Percentiles rank a stretch among this genome's conserved stretches.
Evolutionary conservation across 192 early-diverging fungal species (phyloP).

Genomic region (Coemansia sp.): DNA sequence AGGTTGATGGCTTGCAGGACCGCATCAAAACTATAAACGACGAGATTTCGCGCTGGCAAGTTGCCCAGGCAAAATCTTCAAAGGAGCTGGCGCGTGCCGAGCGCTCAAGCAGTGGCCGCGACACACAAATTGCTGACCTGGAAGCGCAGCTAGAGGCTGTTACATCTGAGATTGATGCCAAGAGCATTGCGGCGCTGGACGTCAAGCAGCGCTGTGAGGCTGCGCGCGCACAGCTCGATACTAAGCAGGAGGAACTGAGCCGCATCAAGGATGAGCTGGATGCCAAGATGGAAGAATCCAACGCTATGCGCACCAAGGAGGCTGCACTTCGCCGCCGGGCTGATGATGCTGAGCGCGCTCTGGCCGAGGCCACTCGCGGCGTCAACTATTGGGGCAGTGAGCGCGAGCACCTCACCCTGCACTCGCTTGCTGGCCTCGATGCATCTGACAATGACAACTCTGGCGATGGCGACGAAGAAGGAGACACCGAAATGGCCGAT

Average conservation of each 20-base stretch:
- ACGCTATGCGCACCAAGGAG: conserved; percentile 66
- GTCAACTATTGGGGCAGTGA: conserved; percentile 58
- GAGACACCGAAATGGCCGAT: conserved; percentile 22
- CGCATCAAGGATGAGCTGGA: conserved; percentile 69
- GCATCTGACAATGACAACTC: conserved; percentile 16
- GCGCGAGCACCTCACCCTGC: conserved; percentile 63
- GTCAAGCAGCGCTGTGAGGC: conserved; percentile 49
- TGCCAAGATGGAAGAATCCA: conserved; percentile 61
- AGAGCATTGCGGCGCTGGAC: conserved; percentile 54
- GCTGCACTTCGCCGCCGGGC: conserved; percentile 67
- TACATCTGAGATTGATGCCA: conserved; percentile 60
- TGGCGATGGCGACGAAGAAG: conserved; percentile 50
- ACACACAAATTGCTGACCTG: conserved; percentile 65
- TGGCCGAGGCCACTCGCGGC: conserved; percentile 54
- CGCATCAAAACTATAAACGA: conserved; percentile 70
- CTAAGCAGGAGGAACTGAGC: conserved; percentile 67
- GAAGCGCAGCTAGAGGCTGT: conserved; percentile 65
- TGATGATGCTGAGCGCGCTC: conserved; percentile 64
- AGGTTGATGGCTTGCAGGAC: conserved; percentile 76
- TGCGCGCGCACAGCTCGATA: conserved; percentile 56
- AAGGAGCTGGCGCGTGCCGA: conserved; percentile 74
- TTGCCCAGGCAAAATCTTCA: conserved; percentile 70
- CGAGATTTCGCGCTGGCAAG: conserved; percentile 70
- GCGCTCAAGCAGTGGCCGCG: conserved; percentile 62
- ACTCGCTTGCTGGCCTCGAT: conserved; percentile 30